phyloP scores from a whole-genome alignment of 495 filamentous ascomycete genomes.

The Neurospora africana region DNA sequence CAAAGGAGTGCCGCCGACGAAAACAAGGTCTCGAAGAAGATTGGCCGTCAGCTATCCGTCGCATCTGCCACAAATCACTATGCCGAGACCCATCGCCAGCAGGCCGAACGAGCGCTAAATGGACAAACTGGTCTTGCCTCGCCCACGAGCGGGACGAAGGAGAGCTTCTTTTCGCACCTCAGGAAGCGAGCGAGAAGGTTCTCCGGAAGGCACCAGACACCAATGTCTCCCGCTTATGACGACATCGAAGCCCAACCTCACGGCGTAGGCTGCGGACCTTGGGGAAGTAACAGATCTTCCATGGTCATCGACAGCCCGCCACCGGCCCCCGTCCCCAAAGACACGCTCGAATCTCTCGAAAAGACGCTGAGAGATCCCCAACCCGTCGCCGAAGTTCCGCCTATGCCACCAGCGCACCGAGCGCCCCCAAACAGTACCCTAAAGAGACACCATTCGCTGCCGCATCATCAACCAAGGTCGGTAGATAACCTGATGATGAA shows the following conservation, averaged over 20 bases:
- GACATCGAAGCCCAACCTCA: constrained; percentile 69
- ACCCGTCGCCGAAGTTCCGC: constrained; percentile 49
- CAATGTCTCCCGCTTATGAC: constrained; percentile 61
- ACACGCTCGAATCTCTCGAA: constrained; percentile 60
- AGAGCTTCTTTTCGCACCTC: constrained; percentile 95
- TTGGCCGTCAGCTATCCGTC: constrained; percentile 88
- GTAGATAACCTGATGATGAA: constrained; percentile 51
- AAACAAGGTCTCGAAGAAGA: constrained; percentile 77
- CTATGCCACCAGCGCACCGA: constrained; percentile 43
- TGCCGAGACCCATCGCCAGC: constrained; percentile 74
- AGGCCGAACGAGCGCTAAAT: constrained; percentile 83
- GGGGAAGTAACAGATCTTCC: constrained; percentile 73
- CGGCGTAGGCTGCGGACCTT: constrained; percentile 63
- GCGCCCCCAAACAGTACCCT: constrained; percentile 42
- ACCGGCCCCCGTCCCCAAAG: constrained; percentile 41
- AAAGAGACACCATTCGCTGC: constrained; percentile 66
- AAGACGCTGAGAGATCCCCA: constrained; percentile 65
- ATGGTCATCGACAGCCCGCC: constrained; percentile 62
- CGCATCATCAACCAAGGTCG: constrained; percentile 54
- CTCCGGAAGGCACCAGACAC: constrained; percentile 77
- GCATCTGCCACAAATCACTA: constrained; percentile 90
- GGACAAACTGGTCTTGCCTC: constrained; percentile 59
- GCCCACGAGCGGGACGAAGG: constrained; percentile 62
- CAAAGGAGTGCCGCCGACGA: constrained; percentile 31
- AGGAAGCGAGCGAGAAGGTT: constrained; percentile 87